A percentile compares a stretch with the other conserved stretches of the same genome.
Conservation (phyloP, 2,329 filamentous ascomycete genomes). For the Diaporthe eres region DNA sequence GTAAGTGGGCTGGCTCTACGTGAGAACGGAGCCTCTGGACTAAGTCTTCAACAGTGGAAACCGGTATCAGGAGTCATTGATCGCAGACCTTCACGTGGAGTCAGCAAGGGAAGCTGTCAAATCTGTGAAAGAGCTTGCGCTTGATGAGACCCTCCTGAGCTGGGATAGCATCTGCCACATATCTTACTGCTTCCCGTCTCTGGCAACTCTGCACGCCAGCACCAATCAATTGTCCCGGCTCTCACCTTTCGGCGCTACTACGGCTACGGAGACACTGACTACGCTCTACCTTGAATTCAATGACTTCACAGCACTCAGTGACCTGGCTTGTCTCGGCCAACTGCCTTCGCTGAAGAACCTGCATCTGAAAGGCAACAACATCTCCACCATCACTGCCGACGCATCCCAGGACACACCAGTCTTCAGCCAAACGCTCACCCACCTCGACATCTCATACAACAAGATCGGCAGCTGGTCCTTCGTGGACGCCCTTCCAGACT, state of each 20-base stretch:
- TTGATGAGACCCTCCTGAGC: slow-evolving; percentile 76
- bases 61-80: slow-evolving; percentile 66
- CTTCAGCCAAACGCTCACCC: slow-evolving; percentile 70
- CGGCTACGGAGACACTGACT: slow-evolving; percentile 67
- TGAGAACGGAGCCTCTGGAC: neutral
- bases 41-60: slow-evolving; percentile 73
- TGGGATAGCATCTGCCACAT: slow-evolving; percentile 75
- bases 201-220: slow-evolving; percentile 66
- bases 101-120: slow-evolving; percentile 58
- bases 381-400: slow-evolving; percentile 60
- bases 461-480: slow-evolving; percentile 78
- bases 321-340: slow-evolving; percentile 67
- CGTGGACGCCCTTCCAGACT: slow-evolving; percentile 75
- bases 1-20: slow-evolving; percentile 61
- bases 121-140: slow-evolving; percentile 70
- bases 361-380: slow-evolving; percentile 84
- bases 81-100: slow-evolving; percentile 53
- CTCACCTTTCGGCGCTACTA: slow-evolving; percentile 45
- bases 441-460: slow-evolving; percentile 83
- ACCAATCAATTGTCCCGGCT: slow-evolving; percentile 68
- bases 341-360: slow-evolving; percentile 69
- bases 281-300: slow-evolving; percentile 82
- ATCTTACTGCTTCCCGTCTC: slow-evolving; percentile 65
- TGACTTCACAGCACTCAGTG: slow-evolving; percentile 71
- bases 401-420: slow-evolving; percentile 54